Percentiles rank a stretch among this genome's conserved stretches.
Evolutionary conservation across 1,139 yeast species (phyloP).

Genomic region (Taphrina wiesneri): DNA sequence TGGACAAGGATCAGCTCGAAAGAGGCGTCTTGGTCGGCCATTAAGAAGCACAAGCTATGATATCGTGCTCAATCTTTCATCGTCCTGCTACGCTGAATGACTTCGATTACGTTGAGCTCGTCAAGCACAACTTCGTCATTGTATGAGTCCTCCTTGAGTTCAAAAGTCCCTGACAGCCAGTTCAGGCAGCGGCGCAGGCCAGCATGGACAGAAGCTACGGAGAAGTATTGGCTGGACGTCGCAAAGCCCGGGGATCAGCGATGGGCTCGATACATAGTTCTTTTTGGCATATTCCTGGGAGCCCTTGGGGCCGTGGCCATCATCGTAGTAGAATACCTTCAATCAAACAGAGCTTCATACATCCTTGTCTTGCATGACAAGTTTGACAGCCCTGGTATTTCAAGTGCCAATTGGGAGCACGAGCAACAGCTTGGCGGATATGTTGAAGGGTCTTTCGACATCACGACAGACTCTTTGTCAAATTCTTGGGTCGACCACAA

Average conservation of each 20-base stretch:
- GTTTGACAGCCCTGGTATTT: slow-evolving; percentile 3
- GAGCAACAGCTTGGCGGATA: slow-evolving; percentile 38
- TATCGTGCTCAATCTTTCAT: no score
- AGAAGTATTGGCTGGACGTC: slow-evolving; percentile 1
- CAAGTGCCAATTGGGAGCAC: slow-evolving; percentile 33
- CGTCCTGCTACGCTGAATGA: neutral
- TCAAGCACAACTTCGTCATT: neutral
- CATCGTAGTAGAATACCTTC: slow-evolving; percentile 34
- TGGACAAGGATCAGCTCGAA: no score
- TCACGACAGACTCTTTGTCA: slow-evolving; percentile 32
- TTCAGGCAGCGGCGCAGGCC: slow-evolving; percentile 10
- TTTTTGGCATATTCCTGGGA: slow-evolving; percentile 7
- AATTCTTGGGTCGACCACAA: slow-evolving; percentile 37
- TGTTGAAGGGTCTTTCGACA: slow-evolving; percentile 37
- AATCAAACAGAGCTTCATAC: slow-evolving; percentile 25
- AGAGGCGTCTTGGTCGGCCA: no score
- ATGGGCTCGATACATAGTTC: slow-evolving; percentile 21
- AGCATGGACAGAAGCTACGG: neutral
- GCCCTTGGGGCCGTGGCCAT: slow-evolving; percentile 6
- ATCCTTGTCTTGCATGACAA: slow-evolving; percentile 15
- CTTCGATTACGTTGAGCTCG: neutral
- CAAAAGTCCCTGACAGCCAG: neutral
- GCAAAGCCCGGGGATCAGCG: neutral
- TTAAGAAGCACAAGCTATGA: no score
- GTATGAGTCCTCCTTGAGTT: neutral